Percentiles rank a stretch among this genome's conserved stretches.
These are phyloP conservation scores for Articulospora tetracladia DNA, from an alignment of 495 filamentous ascomycete genomes.

Conservation along the genomic window DNA sequence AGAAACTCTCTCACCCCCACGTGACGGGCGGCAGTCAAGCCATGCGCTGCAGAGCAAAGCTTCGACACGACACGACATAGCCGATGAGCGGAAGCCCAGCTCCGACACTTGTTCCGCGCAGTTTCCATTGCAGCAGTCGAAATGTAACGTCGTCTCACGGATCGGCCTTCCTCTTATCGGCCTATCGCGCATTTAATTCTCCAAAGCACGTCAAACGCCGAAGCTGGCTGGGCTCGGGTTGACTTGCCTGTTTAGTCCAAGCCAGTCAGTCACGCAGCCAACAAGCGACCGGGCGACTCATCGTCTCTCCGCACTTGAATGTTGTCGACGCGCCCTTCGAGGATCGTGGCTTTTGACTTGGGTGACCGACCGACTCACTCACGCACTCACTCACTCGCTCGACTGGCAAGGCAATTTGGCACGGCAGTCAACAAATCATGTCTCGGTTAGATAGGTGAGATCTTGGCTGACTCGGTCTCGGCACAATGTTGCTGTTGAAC, in stretches of 20 bases:
- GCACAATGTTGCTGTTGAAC: background rate
- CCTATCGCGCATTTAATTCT: background rate
- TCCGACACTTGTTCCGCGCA: background rate
- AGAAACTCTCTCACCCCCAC: background rate
- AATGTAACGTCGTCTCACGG: background rate
- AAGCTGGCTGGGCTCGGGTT: background rate
- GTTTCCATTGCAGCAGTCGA: background rate
- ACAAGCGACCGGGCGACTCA: too few species aligned
- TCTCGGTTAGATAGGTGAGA: constrained; percentile 2
- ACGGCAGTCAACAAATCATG: background rate
- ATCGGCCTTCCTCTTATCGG: background rate
- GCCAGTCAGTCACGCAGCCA: background rate
- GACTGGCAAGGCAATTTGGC: background rate
- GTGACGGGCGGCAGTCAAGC: background rate
- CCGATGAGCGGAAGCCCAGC: background rate
- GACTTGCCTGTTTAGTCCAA: background rate
- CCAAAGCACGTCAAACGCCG: background rate
- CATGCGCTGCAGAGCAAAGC: too few species aligned
- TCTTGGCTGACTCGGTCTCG: background rate
- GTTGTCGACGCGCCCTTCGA: background rate
- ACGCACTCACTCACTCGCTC: too few species aligned
- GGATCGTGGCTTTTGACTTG: background rate
- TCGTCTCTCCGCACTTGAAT: background rate
- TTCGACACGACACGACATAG: background rate
- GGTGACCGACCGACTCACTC: too few species aligned